phyloP scores from a whole-genome alignment of 2,329 filamentous ascomycete species.

The Diplodia corticola region DNA sequence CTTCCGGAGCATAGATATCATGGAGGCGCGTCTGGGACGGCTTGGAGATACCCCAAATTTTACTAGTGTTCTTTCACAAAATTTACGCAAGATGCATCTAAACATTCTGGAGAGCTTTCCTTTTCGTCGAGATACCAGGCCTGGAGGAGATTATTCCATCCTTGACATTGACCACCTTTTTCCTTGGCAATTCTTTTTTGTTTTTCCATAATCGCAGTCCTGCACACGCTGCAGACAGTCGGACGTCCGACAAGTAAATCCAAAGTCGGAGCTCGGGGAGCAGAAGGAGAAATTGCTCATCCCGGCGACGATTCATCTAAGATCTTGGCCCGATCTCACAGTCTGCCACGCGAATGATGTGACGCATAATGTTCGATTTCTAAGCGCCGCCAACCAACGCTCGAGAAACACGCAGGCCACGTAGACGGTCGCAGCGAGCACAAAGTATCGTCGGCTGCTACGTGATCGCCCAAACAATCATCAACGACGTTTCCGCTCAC shows the following conservation, averaged over 20 bases:
- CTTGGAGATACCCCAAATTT: slow-evolving; percentile 22
- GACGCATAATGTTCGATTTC: background rate
- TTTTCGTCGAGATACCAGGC: background rate
- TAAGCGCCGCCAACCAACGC: background rate
- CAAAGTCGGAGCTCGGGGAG: background rate
- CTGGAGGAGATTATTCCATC: slow-evolving; percentile 5
- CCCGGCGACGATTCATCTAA: background rate
- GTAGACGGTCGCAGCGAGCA: background rate
- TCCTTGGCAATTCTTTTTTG: background rate
- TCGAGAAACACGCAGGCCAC: background rate
- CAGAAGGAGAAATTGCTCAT: background rate
- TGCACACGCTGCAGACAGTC: background rate
- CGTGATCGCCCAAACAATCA: background rate
- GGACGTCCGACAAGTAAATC: background rate
- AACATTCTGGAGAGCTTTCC: background rate
- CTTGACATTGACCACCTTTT: slow-evolving; percentile 7
- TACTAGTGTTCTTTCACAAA: slow-evolving; percentile 15
- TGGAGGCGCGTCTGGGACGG: slow-evolving; percentile 21
- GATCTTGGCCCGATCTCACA: background rate
- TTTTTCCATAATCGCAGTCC: background rate
- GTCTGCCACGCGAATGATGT: slow-evolving; percentile 3
- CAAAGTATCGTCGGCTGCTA: too few relatives aligned
- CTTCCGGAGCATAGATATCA: slow-evolving; percentile 12
- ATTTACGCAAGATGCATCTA: slow-evolving; percentile 19
- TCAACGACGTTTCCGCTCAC: background rate